Evolutionary conservation across 495 filamentous ascomycete species (phyloP).

Genomic region (Daldinia bambusicola): DNA sequence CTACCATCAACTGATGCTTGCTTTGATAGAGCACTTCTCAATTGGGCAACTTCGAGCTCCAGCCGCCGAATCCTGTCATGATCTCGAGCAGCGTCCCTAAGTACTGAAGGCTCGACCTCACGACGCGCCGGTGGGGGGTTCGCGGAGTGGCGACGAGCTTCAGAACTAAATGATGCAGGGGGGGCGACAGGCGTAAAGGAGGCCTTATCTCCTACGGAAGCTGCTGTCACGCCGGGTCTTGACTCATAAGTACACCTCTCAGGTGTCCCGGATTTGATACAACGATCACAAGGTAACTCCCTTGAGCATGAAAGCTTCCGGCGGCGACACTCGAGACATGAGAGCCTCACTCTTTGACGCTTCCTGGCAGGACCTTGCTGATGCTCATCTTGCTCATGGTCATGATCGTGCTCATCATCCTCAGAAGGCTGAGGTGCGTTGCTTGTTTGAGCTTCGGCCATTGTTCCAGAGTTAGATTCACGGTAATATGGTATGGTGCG

Average conservation of each 20-base stretch:
- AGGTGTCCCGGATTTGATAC: constrained; percentile 61
- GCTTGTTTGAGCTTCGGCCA: constrained; percentile 32
- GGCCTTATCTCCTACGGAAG: constrained; percentile 22
- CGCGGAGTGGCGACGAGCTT: constrained; percentile 32
- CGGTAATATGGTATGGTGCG: constrained; percentile 28
- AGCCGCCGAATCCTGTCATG: constrained; percentile 60
- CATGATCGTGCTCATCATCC: constrained; percentile 41
- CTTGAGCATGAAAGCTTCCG: constrained; percentile 63
- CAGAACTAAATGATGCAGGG: constrained; percentile 29
- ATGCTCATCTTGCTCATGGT: constrained; percentile 39
- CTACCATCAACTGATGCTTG: constrained; percentile 51
- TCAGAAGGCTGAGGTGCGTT: constrained; percentile 25
- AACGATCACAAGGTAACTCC: constrained; percentile 62
- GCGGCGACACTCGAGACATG: constrained; percentile 61
- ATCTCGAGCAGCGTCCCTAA: constrained; percentile 49
- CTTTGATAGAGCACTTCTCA: constrained; percentile 55
- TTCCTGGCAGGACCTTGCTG: constrained; percentile 55
- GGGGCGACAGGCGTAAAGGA: constrained; percentile 16
- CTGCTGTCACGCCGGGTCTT: constrained; percentile 48
- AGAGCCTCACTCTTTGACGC: constrained; percentile 60
- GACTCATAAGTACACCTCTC: constrained; percentile 63
- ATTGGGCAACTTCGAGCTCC: constrained; percentile 61
- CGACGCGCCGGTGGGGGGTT: constrained; percentile 45
- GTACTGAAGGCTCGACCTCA: constrained; percentile 23
- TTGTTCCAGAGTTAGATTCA: constrained; percentile 22